Percentiles rank a stretch among this genome's conserved stretches.
phyloP scores from a whole-genome alignment of 202 grass and related monocot genomes.

The Zizania palustris region DNA sequence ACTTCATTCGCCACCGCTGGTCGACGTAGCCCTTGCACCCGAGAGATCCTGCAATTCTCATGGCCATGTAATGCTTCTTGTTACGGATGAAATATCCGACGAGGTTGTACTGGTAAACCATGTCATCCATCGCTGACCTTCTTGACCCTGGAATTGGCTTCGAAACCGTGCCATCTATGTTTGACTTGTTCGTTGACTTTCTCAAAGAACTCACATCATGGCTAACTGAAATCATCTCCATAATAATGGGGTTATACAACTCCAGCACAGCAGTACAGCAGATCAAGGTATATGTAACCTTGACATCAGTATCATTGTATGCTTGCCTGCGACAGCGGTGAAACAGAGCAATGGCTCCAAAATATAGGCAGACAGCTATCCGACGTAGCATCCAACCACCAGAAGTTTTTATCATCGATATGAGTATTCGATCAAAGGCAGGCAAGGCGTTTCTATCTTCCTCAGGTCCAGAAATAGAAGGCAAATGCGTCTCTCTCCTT shows the following conservation, averaged over 20 bases:
- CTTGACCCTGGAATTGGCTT: neutral
- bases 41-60: neutral
- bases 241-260: rapidly evolving
- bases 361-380: neutral
- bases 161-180: too few species aligned
- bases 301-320: neutral
- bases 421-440: too few species aligned
- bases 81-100: neutral
- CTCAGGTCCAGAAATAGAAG: too few species aligned
- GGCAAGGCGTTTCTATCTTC: too few species aligned
- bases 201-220: too few species aligned
- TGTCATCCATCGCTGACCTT: neutral
- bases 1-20: constrained; percentile 4
- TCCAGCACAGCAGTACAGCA: neutral
- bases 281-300: constrained; percentile 24
- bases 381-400: neutral
- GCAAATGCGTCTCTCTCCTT: too few species aligned
- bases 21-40: neutral
- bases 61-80: neutral
- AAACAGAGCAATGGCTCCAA: neutral
- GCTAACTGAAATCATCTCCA: too few species aligned
- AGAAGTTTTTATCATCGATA: neutral
- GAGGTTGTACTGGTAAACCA: neutral
- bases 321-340: neutral
- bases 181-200: too few species aligned